These are phyloP conservation scores for Fraxinus floribunda DNA, from an alignment of 305 asterid species.

Conservation along the genomic window DNA sequence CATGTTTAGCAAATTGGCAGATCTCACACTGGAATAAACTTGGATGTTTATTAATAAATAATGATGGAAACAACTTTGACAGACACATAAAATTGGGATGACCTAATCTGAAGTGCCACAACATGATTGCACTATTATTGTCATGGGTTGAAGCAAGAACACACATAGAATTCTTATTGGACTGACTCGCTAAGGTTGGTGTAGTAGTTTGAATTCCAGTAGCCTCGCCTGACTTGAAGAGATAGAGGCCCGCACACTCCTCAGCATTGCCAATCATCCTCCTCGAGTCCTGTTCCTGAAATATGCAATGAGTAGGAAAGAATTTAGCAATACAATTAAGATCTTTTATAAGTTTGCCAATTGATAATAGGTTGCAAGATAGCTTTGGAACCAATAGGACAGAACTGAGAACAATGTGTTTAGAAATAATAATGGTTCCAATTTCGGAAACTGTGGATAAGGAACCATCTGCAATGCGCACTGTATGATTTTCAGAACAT, in stretches of 20 bases:
- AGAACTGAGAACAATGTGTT: not conserved
- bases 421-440: not conserved
- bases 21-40: not conserved
- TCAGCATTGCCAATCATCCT: not conserved
- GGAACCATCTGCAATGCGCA: not conserved
- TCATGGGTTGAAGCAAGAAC: not conserved
- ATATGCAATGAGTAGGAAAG: not conserved
- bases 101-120: not conserved
- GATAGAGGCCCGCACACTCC: not conserved
- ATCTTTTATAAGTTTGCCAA: not conserved
- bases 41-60: too few relatives aligned
- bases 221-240: not conserved
- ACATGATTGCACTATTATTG: not conserved
- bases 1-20: not conserved
- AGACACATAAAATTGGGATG: not conserved
- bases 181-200: not conserved
- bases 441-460: not conserved
- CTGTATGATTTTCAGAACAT: not conserved
- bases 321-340: not conserved
- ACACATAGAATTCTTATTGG: not conserved
- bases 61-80: not conserved
- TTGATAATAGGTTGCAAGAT: not conserved
- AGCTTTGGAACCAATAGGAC: not conserved
- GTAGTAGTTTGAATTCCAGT: not conserved
- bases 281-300: not conserved